Evolutionary conservation across 2,329 filamentous ascomycete species (phyloP).

Genomic region (Camillea tinctor): DNA sequence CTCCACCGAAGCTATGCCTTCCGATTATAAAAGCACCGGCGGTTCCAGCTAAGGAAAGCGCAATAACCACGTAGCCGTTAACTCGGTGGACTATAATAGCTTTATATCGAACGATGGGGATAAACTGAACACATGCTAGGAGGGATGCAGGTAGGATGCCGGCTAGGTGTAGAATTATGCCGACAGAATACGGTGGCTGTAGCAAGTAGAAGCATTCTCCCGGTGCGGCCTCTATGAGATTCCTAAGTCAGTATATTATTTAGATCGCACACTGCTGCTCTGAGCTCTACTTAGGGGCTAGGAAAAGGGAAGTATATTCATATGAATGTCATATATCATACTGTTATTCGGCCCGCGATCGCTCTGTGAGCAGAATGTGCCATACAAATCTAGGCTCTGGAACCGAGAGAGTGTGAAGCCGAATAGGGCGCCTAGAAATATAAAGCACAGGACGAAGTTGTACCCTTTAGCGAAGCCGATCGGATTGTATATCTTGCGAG

Average conservation of each 20-base stretch:
- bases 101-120: slow-evolving; percentile 47
- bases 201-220: slow-evolving; percentile 44
- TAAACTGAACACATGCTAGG: slow-evolving; percentile 48
- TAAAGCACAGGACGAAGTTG: slow-evolving; percentile 55
- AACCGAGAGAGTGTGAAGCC: slow-evolving; percentile 50
- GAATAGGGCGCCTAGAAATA: slow-evolving; percentile 45
- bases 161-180: slow-evolving; percentile 46
- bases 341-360: slow-evolving; percentile 3
- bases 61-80: slow-evolving; percentile 54
- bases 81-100: slow-evolving; percentile 56
- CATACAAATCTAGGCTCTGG: slow-evolving; percentile 47
- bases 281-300: not conserved
- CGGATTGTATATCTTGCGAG: slow-evolving; percentile 40
- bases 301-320: too few species aligned
- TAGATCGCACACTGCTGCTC: not conserved
- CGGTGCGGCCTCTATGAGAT: slow-evolving; percentile 20
- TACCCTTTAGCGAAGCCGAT: slow-evolving; percentile 57
- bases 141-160: slow-evolving; percentile 45
- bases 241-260: not conserved
- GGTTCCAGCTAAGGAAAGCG: slow-evolving; percentile 46
- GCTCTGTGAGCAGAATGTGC: slow-evolving; percentile 32
- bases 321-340: slow-evolving; percentile 2
- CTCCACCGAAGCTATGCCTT: slow-evolving; percentile 53
- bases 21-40: slow-evolving; percentile 54
- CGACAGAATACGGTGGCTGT: slow-evolving; percentile 31